Evolutionary conservation across 768 basidiomycete species (phyloP).

Genomic region (Pleurotus salmoneostramineus): DNA sequence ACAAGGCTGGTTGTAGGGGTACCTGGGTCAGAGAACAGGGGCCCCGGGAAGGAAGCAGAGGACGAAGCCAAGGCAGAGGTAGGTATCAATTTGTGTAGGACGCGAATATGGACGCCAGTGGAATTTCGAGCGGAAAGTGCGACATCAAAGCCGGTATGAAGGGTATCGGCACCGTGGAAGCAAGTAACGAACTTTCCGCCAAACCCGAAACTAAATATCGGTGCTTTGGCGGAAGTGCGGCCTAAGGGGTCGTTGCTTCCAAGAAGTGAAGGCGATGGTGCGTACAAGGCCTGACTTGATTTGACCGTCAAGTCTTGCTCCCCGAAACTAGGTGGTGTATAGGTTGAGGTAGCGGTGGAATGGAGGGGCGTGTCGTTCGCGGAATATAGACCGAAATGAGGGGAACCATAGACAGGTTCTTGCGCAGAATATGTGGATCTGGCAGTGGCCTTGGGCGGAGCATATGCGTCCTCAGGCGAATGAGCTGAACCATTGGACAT

Average conservation of each 20-base stretch:
- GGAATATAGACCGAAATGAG: slow-evolving; percentile 13
- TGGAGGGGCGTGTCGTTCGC: background rate
- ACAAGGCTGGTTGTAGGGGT: slow-evolving; percentile 63
- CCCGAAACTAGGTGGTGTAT: background rate
- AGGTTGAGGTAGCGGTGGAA: background rate
- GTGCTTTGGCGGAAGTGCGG: slow-evolving; percentile 66
- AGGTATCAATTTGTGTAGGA: slow-evolving; percentile 66
- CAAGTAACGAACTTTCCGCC: slow-evolving; percentile 90
- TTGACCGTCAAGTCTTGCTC: slow-evolving; percentile 32
- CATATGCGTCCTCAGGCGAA: slow-evolving; percentile 33
- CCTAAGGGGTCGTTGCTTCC: slow-evolving; percentile 82
- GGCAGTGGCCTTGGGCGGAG: slow-evolving; percentile 20
- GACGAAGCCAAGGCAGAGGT: slow-evolving; percentile 56
- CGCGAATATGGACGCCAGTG: slow-evolving; percentile 64
- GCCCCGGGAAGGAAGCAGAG: slow-evolving; percentile 74
- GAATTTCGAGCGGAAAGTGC: slow-evolving; percentile 69
- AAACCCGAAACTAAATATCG: slow-evolving; percentile 87
- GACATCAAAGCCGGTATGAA: slow-evolving; percentile 75
- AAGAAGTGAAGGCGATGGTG: slow-evolving; percentile 79
- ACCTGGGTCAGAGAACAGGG: slow-evolving; percentile 76
- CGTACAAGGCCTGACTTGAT: slow-evolving; percentile 56
- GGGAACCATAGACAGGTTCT: slow-evolving; percentile 23
- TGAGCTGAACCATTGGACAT: slow-evolving; percentile 5
- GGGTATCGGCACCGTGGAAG: slow-evolving; percentile 68
- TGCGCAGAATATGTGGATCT: slow-evolving; percentile 19